phyloP scores from a whole-genome alignment of 495 filamentous ascomycete genomes.

The Penicillium angulare region DNA sequence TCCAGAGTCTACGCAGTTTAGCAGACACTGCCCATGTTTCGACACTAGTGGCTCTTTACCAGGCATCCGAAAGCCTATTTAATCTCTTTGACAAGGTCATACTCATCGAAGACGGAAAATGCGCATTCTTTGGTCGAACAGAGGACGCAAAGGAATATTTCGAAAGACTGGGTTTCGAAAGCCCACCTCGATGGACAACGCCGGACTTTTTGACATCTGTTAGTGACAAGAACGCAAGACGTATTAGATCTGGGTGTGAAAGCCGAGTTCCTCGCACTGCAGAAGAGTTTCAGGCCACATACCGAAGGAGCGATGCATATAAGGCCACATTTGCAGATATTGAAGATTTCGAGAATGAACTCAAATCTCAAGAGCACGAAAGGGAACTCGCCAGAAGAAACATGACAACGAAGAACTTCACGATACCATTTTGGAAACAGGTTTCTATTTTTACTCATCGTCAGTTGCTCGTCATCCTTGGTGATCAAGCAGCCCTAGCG shows the following conservation, averaged over 20 bases:
- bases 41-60: conserved; percentile 65
- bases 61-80: conserved; percentile 68
- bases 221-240: conserved; percentile 60
- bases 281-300: conserved; percentile 56
- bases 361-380: conserved; percentile 45
- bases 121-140: conserved; percentile 61
- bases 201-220: conserved; percentile 71
- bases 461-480: conserved; percentile 64
- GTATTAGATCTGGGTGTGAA: conserved; percentile 57
- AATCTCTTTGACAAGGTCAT: conserved; percentile 71
- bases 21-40: conserved; percentile 63
- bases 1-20: conserved; percentile 58
- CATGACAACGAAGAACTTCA: conserved; percentile 58
- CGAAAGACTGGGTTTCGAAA: conserved; percentile 60
- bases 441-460: conserved; percentile 65
- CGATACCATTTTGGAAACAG: conserved; percentile 64
- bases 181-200: conserved; percentile 61
- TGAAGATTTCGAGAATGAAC: conserved; percentile 50
- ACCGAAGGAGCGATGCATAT: conserved; percentile 45
- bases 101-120: conserved; percentile 64
- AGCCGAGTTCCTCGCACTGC: conserved; percentile 57
- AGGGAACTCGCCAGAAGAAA: conserved; percentile 43
- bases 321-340: conserved; percentile 41
- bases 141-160: conserved; percentile 60
- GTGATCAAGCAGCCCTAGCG: conserved; percentile 52